Evolutionary conservation across 768 basidiomycete genomes (phyloP), one percentile per base, ranked within the genome.

Genomic region (Boletus rufocinnamomeus): DNA sequence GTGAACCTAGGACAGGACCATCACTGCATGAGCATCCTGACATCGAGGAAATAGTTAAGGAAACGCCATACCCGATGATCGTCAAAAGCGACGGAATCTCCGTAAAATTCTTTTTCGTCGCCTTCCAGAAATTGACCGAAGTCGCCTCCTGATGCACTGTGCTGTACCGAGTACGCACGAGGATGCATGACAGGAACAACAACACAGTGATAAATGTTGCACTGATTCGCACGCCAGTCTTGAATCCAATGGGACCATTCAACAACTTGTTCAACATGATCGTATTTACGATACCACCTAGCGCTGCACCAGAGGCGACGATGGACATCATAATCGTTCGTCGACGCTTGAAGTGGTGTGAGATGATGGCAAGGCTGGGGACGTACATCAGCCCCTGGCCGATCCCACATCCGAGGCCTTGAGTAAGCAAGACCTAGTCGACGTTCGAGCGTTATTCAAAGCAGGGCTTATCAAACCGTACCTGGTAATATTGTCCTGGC

Each of bases 281-380:
- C 1, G 85, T 83, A 54, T 86, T 80, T 16, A 82, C 62, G 23
- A 83, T 71, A 7, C 82, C 83, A 9, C 87, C 86, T 3, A 85
- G 66, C 3, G 82, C 77, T 35, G 79, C 76, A 23, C 80, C 80
- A 30, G 81, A 80, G 30, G 79, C 38, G 6, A 74, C 74, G 44
- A 84, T 64, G 10, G 81, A 79, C 63, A 80, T 78, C 7, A 80
- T 79, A 5, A 79, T 60, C 4, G 78, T 67, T 27, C 80, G 72
- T 14, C 73, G 69, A 48, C 67, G 69, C 32, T 66, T 65, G 68
- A 84, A 84, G 61, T 79, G 76, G 35, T 81, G 82, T 6, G 78
- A 74, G 9, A 80, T 63, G 23, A 82, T 59, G 6, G 75, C 73
- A 52, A 78, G 59, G 41, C 77, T 73, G 0, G 82, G 82, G 17